Base-by-base conservation (phyloP, 2,329 filamentous ascomycete genomes). In the Trichophyton rubrum region DNA sequence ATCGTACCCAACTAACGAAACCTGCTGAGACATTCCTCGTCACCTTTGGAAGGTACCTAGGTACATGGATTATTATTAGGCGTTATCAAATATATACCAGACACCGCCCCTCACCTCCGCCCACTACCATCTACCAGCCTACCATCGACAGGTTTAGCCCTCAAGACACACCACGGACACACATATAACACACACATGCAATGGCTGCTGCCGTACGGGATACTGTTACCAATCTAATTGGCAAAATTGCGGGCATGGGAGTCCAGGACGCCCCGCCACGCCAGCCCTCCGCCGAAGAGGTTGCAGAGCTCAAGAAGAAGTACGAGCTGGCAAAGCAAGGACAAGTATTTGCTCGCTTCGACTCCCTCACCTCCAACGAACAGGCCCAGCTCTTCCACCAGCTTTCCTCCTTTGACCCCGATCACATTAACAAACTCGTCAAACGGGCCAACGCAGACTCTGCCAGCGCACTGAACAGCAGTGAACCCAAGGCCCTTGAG, bases 321-420 rank as follows among this genome's bases (percentile, higher is more conserved):
- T 95, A 91, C 77, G 78, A 82, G 64, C 81, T 85, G 66, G 88
- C 87, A 56, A 82, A 81, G 35, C 90, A 95, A 75, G 87, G 83
- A 61, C 90, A 95, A 66, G 88, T 95, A 65, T 90, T 95, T 70
- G 80, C 86, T 61, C 97, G 91, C 76, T 96, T 88, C 79, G 89
- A 96, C 70, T 82, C 85, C 64, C 85, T 99, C 64, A 79, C 80
- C 64, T 76, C 80, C 17, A 74, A 80, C 59, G 90, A 96, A 65
- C 89, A 95, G 78, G 85, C 85, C 51, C 74, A 80, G 7, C 83
- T 99, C 61, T 96, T 85, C 79, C 78, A 87, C 69, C 93, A 97
- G 76, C 82, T 97, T 63, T 82, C 82, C 65, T 80, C 79, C 69
- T 90, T 97, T 77, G 85, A 96, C 72, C 91, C 92, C 61, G 80